Evolutionary conservation across 768 basidiomycete species (phyloP).

Genomic region (Amanita fuliginea): DNA sequence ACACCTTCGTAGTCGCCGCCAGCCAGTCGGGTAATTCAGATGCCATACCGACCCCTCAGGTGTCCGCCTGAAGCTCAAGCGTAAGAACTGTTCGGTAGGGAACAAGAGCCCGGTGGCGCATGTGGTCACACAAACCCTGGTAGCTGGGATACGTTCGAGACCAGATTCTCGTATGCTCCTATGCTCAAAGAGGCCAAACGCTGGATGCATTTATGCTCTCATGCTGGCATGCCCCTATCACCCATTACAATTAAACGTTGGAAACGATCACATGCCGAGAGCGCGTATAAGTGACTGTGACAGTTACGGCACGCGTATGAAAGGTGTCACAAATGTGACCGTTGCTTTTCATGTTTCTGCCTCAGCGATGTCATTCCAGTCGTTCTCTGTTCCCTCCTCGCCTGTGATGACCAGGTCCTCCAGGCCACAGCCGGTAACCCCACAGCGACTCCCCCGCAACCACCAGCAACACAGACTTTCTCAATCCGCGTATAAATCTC

Average conservation of each 20-base stretch:
- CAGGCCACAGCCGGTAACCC: constrained; percentile 45
- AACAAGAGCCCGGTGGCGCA: background rate
- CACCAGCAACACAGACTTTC: constrained; percentile 27
- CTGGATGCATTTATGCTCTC: background rate
- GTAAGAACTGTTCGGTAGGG: background rate
- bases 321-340: constrained; percentile 5
- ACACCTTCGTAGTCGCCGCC: background rate
- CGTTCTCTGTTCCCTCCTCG: constrained; percentile 35
- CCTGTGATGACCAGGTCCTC: constrained; percentile 30
- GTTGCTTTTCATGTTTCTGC: constrained; percentile 9
- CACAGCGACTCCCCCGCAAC: constrained; percentile 47
- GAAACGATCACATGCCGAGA: constrained; percentile 7
- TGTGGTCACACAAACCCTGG: too few species aligned
- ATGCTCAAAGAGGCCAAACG: too few species aligned
- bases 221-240: background rate
- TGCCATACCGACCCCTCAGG: background rate
- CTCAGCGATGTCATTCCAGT: constrained; percentile 16
- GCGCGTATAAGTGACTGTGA: background rate
- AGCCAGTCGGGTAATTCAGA: too few species aligned
- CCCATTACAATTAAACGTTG: background rate
- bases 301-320: constrained; percentile 6
- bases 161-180: background rate
- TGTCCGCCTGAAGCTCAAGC: background rate
- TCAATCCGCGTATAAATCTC: constrained; percentile 42
- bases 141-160: background rate